These are phyloP conservation scores for Candida mesenterica DNA, from an alignment of 1,139 yeast species.

Conservation along the genomic window DNA sequence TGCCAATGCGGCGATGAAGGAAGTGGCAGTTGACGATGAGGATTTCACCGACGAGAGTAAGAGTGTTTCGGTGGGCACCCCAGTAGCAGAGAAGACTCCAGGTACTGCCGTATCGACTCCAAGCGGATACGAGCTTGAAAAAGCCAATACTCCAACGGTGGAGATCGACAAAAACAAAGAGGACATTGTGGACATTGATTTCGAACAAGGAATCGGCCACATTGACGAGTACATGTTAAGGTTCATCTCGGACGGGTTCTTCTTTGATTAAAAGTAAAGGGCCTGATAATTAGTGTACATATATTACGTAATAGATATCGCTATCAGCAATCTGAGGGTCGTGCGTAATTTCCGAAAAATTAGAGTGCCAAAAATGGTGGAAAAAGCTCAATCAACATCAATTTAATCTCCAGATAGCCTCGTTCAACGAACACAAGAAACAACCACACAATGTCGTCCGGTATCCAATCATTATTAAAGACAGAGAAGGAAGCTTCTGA, in stretches of 20 bases:
- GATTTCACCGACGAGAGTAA: conserved; percentile 60
- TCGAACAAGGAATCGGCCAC: conserved; percentile 78
- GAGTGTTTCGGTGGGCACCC: conserved; percentile 36
- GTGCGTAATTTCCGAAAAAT: conserved; percentile 3
- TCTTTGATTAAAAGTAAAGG: conserved; percentile 31
- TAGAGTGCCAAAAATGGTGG: conserved; percentile 4
- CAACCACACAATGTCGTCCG: conserved; percentile 23
- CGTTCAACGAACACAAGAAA: too few relatives aligned
- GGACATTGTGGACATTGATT: conserved; percentile 43
- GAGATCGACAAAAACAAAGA: conserved; percentile 15
- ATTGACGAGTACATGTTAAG: conserved; percentile 96
- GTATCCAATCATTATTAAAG: conserved; percentile 36
- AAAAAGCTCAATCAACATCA: conserved; percentile 1
- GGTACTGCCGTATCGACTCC: conserved; percentile 21
- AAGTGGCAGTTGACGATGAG: conserved; percentile 78
- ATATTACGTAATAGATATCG: conserved; percentile 8
- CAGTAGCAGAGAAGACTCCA: conserved; percentile 24
- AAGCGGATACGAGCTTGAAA: conserved; percentile 8
- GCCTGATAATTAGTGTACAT: too few relatives aligned
- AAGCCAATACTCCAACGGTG: conserved; percentile 6
- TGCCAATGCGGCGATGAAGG: conserved; percentile 84
- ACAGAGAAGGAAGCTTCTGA: conserved; percentile 97
- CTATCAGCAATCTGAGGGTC: conserved; percentile 1
- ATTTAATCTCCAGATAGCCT: background rate
- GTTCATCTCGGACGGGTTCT: conserved; percentile 80